Evolutionary conservation across 257 asterid genomes (phyloP).

Genomic region (Solanum rostratum): DNA sequence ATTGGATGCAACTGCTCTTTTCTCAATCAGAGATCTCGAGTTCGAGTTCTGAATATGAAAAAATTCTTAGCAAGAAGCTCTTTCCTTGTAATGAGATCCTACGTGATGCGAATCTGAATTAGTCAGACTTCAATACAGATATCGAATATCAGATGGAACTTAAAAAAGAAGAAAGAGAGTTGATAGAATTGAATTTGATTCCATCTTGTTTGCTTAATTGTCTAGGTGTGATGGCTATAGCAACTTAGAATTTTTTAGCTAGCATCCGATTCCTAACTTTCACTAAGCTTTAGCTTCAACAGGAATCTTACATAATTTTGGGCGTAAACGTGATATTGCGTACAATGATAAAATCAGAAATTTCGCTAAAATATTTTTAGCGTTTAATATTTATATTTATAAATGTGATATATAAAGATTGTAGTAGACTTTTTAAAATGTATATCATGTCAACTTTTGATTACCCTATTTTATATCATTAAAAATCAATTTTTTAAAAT

Average conservation of each 20-base stretch:
- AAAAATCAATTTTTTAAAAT: background rate
- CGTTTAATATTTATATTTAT: background rate
- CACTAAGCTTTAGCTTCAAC: background rate
- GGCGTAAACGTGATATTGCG: background rate
- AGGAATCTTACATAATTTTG: background rate
- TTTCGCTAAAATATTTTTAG: background rate
- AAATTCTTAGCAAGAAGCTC: fast-evolving
- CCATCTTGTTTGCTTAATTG: background rate
- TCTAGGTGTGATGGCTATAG: background rate
- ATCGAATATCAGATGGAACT: background rate
- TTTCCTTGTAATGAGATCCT: background rate
- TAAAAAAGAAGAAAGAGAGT: background rate
- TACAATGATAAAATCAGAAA: fast-evolving
- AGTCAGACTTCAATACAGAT: background rate
- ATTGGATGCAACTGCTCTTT: background rate
- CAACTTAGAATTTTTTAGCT: background rate
- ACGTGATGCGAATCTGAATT: fast-evolving
- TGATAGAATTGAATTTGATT: background rate
- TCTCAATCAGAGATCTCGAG: background rate
- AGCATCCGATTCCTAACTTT: background rate
- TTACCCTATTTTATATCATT: background rate
- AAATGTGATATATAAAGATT: background rate
- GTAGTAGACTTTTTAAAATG: background rate
- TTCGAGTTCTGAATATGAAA: fast-evolving
- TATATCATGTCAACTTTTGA: background rate